A percentile compares a stretch with the other conserved stretches of the same genome.
Conservation (phyloP, 2,329 filamentous ascomycete species). For the Hypoxylon sp. region DNA sequence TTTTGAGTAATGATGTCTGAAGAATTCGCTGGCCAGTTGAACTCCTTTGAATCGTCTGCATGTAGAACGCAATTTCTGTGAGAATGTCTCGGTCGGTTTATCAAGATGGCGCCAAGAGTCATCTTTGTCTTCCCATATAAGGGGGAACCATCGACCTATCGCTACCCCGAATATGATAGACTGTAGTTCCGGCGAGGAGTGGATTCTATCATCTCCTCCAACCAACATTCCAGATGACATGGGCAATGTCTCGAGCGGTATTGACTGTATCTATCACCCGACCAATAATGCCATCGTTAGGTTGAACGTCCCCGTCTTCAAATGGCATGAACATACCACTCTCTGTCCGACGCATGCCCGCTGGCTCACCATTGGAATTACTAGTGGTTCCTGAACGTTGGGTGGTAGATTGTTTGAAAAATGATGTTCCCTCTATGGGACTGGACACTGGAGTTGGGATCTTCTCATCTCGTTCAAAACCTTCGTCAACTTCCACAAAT, state of each 20-base stretch:
- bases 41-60: conserved; percentile 7
- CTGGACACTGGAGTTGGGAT: conserved; percentile 55
- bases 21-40: neutral
- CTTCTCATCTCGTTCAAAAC: conserved; percentile 71
- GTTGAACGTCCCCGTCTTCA: conserved; percentile 77
- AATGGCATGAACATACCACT: conserved; percentile 95
- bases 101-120: neutral
- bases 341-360: conserved; percentile 80
- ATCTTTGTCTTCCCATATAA: neutral
- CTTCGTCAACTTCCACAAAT: conserved; percentile 73
- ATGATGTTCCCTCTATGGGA: conserved; percentile 39
- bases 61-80: neutral
- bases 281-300: conserved; percentile 78
- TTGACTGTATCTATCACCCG: conserved; percentile 86
- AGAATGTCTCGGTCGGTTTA: neutral
- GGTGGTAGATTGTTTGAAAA: conserved; percentile 54
- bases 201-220: conserved; percentile 67
- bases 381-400: conserved; percentile 65
- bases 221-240: conserved; percentile 80
- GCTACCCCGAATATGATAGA: conserved; percentile 3
- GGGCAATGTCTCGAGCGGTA: conserved; percentile 78
- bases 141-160: neutral
- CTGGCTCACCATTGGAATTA: conserved; percentile 66
- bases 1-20: conserved; percentile 10
- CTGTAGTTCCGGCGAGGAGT: conserved; percentile 4